Evolutionary conservation across 345 rosid genomes (phyloP), one percentile per base, ranked within the genome.

Genomic region (Salix arbutifolia): DNA sequence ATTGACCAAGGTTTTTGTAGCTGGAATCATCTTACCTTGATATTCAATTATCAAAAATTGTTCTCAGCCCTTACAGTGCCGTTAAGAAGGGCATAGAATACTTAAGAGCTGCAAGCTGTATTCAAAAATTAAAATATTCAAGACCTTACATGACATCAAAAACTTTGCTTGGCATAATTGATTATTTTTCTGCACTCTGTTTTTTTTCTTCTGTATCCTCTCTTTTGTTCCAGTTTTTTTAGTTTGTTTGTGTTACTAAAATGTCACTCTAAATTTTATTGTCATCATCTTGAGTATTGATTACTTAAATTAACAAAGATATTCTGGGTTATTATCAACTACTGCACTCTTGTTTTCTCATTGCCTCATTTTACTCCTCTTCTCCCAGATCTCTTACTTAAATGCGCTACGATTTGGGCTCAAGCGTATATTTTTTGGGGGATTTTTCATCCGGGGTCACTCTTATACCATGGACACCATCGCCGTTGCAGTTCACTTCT

Each of bases 391-490:
- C 83, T 75, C 99, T 6, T 94, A 96, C 71, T 85, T 96, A 83
- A 96, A 91, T 76, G 99, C 99, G 52, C 97, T 96, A 78, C 90
- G 92, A 46, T 96, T 93, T 87, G 98, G 99, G 69, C 89, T 96
- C 58, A 93, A 96, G 85, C 81, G 98, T 9, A 96, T 96, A 69
- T 93, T 96, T 83, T 96, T 96, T 61, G 99, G 99, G 76, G 99
- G 99, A 73, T 96, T 92, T 78, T 96, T 96, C 79, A 96, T 93
- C 25, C 87, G 99, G 77, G 98, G 99, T 31, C 99, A 96, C 86
- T 98, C 99, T 69, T 96, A 96, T 86, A 96, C 99, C 74, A 93
- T 96, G 99, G 99, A 96, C 83, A 92, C 99, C 64, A 96, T 96
- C 16, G 92, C 99, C 44, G 91, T 96, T 88, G 98, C 99, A 74